Evolutionary conservation across 2,329 filamentous ascomycete species (phyloP).

Genomic region (Fusarium neocosmosporiellum): DNA sequence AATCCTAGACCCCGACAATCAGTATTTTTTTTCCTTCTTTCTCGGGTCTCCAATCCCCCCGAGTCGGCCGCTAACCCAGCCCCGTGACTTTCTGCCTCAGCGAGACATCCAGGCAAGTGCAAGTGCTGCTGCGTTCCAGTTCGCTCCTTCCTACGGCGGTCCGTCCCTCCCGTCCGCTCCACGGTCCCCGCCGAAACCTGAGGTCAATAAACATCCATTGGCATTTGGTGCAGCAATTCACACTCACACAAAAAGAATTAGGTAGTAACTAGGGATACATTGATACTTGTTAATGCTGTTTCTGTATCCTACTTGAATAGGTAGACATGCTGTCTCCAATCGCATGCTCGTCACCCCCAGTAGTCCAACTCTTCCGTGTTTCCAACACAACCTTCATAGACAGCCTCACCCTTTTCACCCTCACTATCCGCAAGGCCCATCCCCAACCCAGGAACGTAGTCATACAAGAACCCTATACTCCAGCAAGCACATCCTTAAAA

Average conservation of each 20-base stretch:
- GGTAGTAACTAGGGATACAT: slow-evolving; percentile 18
- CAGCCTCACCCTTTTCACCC: slow-evolving; percentile 12
- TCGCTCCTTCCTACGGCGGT: slow-evolving; percentile 8
- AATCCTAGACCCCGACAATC: slow-evolving; percentile 3
- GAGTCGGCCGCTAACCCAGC: slow-evolving; percentile 11
- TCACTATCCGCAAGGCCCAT: slow-evolving; percentile 9
- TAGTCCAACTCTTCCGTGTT: slow-evolving; percentile 1
- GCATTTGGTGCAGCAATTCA: not conserved
- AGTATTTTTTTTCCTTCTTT: not conserved
- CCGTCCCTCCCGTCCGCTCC: slow-evolving; percentile 20
- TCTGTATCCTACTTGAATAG: slow-evolving; percentile 28
- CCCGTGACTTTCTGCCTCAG: slow-evolving; percentile 24
- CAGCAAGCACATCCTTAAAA: slow-evolving; percentile 62
- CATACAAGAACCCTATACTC: slow-evolving; percentile 33
- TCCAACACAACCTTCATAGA: slow-evolving; percentile 7
- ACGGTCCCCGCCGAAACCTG: slow-evolving; percentile 1
- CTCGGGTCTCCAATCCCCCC: slow-evolving; percentile 3
- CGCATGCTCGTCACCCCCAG: slow-evolving; percentile 5
- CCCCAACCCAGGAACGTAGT: slow-evolving; percentile 19
- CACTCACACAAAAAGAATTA: not conserved
- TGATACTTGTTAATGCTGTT: slow-evolving; percentile 31
- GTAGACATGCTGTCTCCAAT: slow-evolving; percentile 8
- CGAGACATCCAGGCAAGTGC: not conserved
- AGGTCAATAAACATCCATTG: not conserved
- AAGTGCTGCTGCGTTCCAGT: not conserved